Base-by-base conservation (phyloP, 352 stramenopile genomes). In the Phytophthora foliorum region DNA sequence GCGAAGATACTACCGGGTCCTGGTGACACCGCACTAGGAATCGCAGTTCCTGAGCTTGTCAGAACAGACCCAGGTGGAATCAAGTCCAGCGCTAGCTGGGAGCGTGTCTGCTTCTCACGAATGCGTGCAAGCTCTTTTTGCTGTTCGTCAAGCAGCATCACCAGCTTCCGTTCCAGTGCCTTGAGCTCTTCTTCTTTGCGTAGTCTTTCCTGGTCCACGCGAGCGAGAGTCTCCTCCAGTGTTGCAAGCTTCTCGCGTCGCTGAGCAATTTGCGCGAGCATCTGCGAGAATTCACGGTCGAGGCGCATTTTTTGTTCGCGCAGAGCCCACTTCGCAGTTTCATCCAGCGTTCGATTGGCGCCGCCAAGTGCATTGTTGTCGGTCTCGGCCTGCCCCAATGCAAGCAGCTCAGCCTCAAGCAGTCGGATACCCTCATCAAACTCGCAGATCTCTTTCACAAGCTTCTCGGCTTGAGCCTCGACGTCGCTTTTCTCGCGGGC, bases 111-210 rank as follows among this genome's bases (percentile, higher is more conserved):
- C 61, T 88, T 90, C 6, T 71, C 53, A 16, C 83, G 80, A 68
- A 91, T 90, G n/a, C 83, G 74, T 31, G 92, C 70, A 7, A 98
- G 81, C 71, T 98, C 91, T 14, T 88, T 85, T 70, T 98, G 94
- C 74, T 99, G 96, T 65, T 98, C 93, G 42, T 99, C 96, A 0
- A 99, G 79, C 6, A 99, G 72, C 11, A 98, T 72, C 9, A 98
- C 95, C 9, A 99, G 84, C 72, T 98, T 98, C 41, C 91, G 83
- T 67, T 99, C 96, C 11, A 99, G 80, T 16, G 77, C 84, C 29
- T 94, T 92, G n/a, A 98, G 80, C 58, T 98, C 92, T 60, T 98
- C 92, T 65, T 98, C 92, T 69, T 99, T 99, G 21, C 75, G 77
- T 32, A 98, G 78, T 25, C 94, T 76, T 62, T 91, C 87, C 39